A percentile compares a stretch with the other conserved stretches of the same genome.
phyloP scores from a whole-genome alignment of 495 filamentous ascomycete genomes.

The Pseudoneurospora amorphoporcata region DNA sequence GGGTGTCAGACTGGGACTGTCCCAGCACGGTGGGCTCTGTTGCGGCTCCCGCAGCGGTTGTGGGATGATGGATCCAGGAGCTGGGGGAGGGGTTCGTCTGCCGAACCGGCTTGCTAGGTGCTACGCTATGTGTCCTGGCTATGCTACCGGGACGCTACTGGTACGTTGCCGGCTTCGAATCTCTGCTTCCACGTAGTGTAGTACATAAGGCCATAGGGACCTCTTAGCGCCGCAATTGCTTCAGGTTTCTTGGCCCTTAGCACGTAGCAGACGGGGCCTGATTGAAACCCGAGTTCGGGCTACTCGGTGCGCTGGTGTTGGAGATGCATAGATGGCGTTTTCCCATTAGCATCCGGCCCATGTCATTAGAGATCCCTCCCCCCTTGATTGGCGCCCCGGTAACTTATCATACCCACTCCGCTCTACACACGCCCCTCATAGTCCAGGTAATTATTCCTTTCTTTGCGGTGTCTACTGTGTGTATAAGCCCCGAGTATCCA shows the following conservation, averaged over 20 bases:
- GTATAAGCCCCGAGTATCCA: not conserved
- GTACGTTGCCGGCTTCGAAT: not conserved
- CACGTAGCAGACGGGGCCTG: not conserved
- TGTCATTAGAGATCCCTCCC: constrained; percentile 8
- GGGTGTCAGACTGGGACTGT: not conserved
- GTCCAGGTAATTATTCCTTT: not conserved
- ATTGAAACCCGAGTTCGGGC: not conserved
- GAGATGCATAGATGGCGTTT: constrained; percentile 21
- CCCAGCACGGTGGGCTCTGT: not conserved
- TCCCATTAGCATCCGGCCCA: constrained; percentile 13
- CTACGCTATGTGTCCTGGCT: not conserved
- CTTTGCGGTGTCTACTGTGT: not conserved
- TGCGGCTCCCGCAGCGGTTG: not conserved
- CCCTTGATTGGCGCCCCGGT: constrained; percentile 15
- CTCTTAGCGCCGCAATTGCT: not conserved
- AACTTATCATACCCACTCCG: constrained; percentile 5
- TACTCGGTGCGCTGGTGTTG: constrained; percentile 6
- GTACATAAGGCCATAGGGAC: not conserved
- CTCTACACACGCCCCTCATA: constrained; percentile 13
- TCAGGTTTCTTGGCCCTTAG: not conserved
- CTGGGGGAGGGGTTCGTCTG: not conserved
- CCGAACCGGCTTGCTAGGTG: not conserved
- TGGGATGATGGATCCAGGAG: not conserved
- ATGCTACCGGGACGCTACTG: not conserved
- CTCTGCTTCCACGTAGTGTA: not conserved